A percentile compares a stretch with the other conserved stretches of the same genome.
Evolutionary conservation across 225 moss, liverwort and hornwort species (phyloP).

Genomic region (Sphagnum contortum): DNA sequence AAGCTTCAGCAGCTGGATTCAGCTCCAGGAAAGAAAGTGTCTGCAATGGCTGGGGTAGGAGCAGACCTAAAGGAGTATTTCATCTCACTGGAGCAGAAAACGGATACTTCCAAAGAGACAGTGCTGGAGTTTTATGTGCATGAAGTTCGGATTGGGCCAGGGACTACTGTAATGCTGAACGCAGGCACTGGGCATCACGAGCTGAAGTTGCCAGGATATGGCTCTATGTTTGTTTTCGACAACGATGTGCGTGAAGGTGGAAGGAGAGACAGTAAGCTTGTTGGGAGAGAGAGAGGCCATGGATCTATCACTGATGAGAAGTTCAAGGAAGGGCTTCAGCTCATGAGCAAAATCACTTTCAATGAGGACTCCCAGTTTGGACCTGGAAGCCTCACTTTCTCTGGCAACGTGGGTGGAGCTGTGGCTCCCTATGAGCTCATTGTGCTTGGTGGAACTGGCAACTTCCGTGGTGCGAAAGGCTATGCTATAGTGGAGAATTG

Average conservation of each 20-base stretch:
- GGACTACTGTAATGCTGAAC: slow-evolving; percentile 22
- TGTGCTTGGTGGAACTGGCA: slow-evolving; percentile 37
- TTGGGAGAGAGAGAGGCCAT: slow-evolving; percentile 34
- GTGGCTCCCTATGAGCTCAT: slow-evolving; percentile 18
- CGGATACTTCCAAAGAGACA: no score
- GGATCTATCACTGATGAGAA: slow-evolving; percentile 41
- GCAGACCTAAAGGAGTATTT: no score
- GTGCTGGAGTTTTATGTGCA: slow-evolving; percentile 20
- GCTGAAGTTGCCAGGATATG: slow-evolving; percentile 38
- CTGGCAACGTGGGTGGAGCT: slow-evolving; percentile 37
- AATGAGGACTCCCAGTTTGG: slow-evolving; percentile 24
- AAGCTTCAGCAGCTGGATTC: no score
- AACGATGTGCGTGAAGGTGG: slow-evolving; percentile 39
- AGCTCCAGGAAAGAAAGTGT: no score
- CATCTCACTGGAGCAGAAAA: no score
- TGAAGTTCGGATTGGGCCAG: slow-evolving; percentile 31
- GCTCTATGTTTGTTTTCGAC: slow-evolving; percentile 46
- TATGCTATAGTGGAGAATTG: slow-evolving; percentile 33
- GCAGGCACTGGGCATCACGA: slow-evolving; percentile 43
- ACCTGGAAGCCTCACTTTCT: slow-evolving; percentile 22
- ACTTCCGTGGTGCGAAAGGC: slow-evolving; percentile 45
- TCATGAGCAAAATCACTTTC: slow-evolving; percentile 25
- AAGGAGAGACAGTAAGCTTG: slow-evolving; percentile 17
- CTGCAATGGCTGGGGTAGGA: no score
- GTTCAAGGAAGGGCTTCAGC: slow-evolving; percentile 42